These are phyloP conservation scores for Actinidia chinensis DNA, from an alignment of 179 eudicot genomes.

Conservation along the genomic window DNA sequence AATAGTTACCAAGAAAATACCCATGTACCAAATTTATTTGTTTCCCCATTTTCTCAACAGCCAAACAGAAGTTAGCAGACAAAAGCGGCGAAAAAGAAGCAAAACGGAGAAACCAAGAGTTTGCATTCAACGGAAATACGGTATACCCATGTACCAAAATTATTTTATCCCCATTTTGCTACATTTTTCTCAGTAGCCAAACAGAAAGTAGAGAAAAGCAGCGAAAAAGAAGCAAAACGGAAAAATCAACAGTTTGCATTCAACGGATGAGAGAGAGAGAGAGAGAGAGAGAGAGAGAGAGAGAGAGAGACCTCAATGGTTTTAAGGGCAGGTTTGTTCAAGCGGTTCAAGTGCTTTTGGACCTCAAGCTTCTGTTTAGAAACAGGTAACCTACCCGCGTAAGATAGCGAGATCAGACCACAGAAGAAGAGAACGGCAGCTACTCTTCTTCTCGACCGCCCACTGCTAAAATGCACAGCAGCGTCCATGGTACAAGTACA, in stretches of 20 bases:
- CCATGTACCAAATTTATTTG: too few relatives aligned
- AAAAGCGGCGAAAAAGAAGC: not conserved
- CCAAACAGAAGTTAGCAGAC: not conserved
- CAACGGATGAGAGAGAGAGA: not conserved
- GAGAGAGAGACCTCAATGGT: constrained; percentile 54
- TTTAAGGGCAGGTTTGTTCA: constrained; percentile 72
- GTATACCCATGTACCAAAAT: not conserved
- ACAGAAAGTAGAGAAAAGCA: not conserved
- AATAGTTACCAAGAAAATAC: too few relatives aligned
- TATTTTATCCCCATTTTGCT: not conserved
- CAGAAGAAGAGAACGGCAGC: constrained; percentile 24
- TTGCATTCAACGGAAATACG: not conserved
- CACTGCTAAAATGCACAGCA: constrained; percentile 29
- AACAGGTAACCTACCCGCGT: constrained; percentile 42
- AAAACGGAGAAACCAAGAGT: not conserved
- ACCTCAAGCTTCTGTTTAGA: constrained; percentile 70
- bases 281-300: constrained; percentile 3
- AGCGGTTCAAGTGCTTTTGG: constrained; percentile 70
- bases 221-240: not conserved
- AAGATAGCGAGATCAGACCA: constrained; percentile 37
- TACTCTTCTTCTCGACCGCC: constrained; percentile 19
- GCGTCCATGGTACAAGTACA: constrained; percentile 16
- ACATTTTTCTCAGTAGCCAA: constrained; percentile 15
- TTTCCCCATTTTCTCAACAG: too few relatives aligned
- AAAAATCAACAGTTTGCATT: not conserved